phyloP scores from a whole-genome alignment of 495 filamentous ascomycete species.

The Glonium stellatum region DNA sequence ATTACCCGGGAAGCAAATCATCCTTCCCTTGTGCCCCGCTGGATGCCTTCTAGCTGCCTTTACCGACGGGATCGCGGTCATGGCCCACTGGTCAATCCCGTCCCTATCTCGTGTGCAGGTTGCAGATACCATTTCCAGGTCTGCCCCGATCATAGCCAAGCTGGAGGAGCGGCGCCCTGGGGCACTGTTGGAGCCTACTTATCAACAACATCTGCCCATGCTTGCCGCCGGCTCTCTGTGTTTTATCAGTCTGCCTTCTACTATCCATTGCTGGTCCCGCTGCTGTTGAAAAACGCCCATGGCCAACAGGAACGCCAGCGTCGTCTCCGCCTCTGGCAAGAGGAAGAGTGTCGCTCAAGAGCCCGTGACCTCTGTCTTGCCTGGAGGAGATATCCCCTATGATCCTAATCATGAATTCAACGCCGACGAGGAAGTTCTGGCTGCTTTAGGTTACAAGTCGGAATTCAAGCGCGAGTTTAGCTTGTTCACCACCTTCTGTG shows the following conservation, averaged over 20 bases:
- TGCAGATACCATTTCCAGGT: neutral
- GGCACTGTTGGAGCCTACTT: neutral
- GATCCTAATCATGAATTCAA: slow-evolving; percentile 44
- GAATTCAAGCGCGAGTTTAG: slow-evolving; percentile 79
- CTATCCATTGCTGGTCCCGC: neutral
- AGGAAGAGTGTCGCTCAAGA: slow-evolving; percentile 42
- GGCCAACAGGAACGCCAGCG: slow-evolving; percentile 24
- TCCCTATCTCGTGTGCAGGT: neutral
- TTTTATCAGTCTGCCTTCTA: neutral
- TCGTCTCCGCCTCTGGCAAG: slow-evolving; percentile 6
- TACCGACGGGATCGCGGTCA: too few relatives aligned
- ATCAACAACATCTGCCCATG: slow-evolving; percentile 6
- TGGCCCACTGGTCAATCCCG: neutral
- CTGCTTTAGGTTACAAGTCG: slow-evolving; percentile 67
- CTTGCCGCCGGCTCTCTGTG: slow-evolving; percentile 9
- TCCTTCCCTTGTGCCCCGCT: neutral
- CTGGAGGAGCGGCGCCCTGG: neutral
- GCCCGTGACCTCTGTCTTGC: slow-evolving; percentile 62
- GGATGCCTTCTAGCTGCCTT: too few relatives aligned
- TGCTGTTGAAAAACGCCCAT: slow-evolving; percentile 14
- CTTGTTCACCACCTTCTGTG: slow-evolving; percentile 77
- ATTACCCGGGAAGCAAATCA: neutral
- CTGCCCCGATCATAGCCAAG: neutral
- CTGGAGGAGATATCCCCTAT: slow-evolving; percentile 54
- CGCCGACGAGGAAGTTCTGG: slow-evolving; percentile 62